phyloP scores from a whole-genome alignment of 73 alveolate species.

The Tetrahymena malaccensis region DNA sequence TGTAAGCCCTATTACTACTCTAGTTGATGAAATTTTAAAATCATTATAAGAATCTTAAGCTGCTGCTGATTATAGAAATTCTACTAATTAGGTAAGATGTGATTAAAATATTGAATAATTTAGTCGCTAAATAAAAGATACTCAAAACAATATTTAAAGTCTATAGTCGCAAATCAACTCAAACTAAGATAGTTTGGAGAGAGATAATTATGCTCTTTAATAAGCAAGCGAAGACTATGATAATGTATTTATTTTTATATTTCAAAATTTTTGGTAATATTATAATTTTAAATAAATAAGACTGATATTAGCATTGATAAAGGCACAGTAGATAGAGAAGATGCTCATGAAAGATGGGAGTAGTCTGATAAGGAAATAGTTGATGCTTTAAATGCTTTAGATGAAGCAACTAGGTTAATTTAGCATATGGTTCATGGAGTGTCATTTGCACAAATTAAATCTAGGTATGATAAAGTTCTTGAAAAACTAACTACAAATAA shows the following conservation, averaged over 20 bases:
- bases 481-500: constrained; percentile 21
- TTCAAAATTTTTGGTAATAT: not conserved
- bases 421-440: constrained; percentile 34
- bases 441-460: constrained; percentile 28
- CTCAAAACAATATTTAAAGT: not conserved
- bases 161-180: not conserved
- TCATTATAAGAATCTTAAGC: not conserved
- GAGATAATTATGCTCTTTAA: not conserved
- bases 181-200: not conserved
- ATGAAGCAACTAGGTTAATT: constrained; percentile 37
- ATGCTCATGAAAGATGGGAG: not conserved
- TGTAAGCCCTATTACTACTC: not conserved
- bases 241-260: not conserved
- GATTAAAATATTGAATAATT: not conserved
- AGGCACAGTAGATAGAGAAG: not conserved
- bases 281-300: not conserved
- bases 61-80: not conserved
- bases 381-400: constrained; percentile 37
- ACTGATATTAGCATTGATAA: not conserved
- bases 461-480: constrained; percentile 22
- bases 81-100: not conserved
- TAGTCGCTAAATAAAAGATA: not conserved
- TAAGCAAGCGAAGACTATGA: not conserved
- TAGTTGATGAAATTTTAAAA: not conserved
- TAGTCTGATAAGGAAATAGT: not conserved